These are phyloP conservation scores for Chytriomyces confervae DNA, from an alignment of 192 early-diverging fungal species.

Conservation along the genomic window DNA sequence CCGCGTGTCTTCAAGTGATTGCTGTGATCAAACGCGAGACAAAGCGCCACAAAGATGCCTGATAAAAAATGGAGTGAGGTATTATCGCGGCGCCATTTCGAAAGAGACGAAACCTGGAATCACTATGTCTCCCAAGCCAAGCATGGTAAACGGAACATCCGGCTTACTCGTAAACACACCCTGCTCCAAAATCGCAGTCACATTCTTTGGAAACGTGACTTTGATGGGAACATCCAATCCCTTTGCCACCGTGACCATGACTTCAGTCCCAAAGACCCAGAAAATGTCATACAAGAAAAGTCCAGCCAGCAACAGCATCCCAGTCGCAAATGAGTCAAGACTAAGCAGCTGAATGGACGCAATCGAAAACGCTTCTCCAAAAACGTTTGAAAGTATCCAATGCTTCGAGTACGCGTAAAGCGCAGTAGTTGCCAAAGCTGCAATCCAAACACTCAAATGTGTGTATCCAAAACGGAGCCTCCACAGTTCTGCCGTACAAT, in stretches of 20 bases:
- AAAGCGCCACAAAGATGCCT: slow-evolving; percentile 91
- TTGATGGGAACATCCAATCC: slow-evolving; percentile 97
- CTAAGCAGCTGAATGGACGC: slow-evolving; percentile 86
- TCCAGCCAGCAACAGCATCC: slow-evolving; percentile 89
- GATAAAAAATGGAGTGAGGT: neutral
- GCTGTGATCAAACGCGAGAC: slow-evolving; percentile 87
- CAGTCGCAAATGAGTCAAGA: slow-evolving; percentile 94
- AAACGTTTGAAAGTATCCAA: slow-evolving; percentile 90
- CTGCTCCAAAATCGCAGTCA: slow-evolving; percentile 48
- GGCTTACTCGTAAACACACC: slow-evolving; percentile 52
- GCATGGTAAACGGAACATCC: slow-evolving; percentile 75
- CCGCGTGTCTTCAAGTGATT: slow-evolving; percentile 65
- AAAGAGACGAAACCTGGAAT: slow-evolving; percentile 76
- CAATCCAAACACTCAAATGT: slow-evolving; percentile 66
- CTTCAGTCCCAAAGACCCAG: slow-evolving; percentile 98
- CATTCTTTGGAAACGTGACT: slow-evolving; percentile 83
- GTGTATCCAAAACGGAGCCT: slow-evolving; percentile 60
- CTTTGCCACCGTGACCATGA: slow-evolving; percentile 98
- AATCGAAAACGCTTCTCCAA: slow-evolving; percentile 85
- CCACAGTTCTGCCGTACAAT: slow-evolving; percentile 37
- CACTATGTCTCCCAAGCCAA: slow-evolving; percentile 96
- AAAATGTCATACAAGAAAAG: slow-evolving; percentile 98
- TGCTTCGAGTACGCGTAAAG: slow-evolving; percentile 85
- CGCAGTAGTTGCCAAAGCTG: slow-evolving; percentile 66
- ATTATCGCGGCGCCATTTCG: neutral